These are phyloP conservation scores for Erysimum pusillum DNA, from an alignment of 441 rosid species.

Conservation along the genomic window DNA sequence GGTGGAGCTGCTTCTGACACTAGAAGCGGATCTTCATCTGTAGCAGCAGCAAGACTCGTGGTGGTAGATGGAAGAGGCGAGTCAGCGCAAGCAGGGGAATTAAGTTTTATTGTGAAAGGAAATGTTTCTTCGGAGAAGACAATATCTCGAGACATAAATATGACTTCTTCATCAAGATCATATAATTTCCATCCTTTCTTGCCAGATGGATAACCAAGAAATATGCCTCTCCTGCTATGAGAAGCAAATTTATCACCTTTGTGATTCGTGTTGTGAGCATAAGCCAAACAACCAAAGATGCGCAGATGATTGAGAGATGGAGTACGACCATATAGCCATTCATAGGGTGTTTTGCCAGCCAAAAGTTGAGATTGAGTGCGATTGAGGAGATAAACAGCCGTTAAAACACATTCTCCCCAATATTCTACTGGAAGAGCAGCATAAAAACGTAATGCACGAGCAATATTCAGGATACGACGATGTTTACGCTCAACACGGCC, in stretches of 20 bases:
- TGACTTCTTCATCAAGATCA: neutral
- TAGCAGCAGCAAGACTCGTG: no score
- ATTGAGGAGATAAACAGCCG: neutral
- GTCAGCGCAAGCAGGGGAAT: no score
- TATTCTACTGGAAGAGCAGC: neutral
- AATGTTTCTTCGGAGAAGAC: no score
- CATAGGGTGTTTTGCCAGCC: neutral
- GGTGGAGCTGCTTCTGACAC: no score
- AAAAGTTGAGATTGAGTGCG: rapidly evolving
- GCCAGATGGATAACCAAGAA: neutral
- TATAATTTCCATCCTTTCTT: neutral
- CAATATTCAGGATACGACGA: neutral
- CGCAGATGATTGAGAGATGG: neutral
- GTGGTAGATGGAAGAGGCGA: no score
- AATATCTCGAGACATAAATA: no score
- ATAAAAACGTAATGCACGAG: neutral
- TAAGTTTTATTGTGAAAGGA: no score
- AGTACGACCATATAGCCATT: neutral
- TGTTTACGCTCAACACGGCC: neutral
- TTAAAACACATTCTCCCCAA: neutral
- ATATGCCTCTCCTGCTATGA: rapidly evolving
- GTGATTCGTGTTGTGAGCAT: neutral
- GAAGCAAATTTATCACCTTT: neutral
- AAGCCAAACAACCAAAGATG: no score
- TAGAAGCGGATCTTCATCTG: no score